Evolutionary conservation across 192 early-diverging fungal genomes (phyloP).

Genomic region (Thoreauomyces humboldtii): DNA sequence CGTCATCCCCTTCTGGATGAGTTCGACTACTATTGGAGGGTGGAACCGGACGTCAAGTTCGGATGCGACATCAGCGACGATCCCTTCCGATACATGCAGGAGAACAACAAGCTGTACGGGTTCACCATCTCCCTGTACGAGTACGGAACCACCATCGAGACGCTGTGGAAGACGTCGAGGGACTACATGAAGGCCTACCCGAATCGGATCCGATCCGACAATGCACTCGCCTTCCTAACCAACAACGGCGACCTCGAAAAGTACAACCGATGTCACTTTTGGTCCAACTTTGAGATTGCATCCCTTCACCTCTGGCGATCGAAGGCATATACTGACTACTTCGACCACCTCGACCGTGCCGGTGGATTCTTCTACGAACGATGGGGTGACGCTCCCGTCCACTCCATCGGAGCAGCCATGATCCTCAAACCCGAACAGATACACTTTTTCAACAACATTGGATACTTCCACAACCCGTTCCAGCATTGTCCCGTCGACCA

Average conservation of each 20-base stretch:
- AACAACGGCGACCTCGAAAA: constrained; percentile 41
- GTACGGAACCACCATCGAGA: constrained; percentile 62
- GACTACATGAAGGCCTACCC: constrained; percentile 17
- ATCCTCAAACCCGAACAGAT: constrained; percentile 59
- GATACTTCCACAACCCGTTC: constrained; percentile 65
- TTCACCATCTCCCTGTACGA: constrained; percentile 75
- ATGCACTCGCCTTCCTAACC: constrained; percentile 4
- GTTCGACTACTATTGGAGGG: constrained; percentile 82
- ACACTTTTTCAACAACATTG: constrained; percentile 76
- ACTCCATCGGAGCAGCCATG: constrained; percentile 63
- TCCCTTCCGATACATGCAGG: constrained; percentile 73
- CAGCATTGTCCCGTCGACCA: constrained; percentile 68
- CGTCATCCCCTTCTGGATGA: constrained; percentile 63
- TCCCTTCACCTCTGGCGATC: constrained; percentile 68
- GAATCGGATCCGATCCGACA: constrained; percentile 8
- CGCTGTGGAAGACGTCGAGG: constrained; percentile 58
- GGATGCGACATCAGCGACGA: constrained; percentile 79
- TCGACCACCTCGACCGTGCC: constrained; percentile 68
- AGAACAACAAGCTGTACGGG: constrained; percentile 72
- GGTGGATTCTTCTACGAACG: constrained; percentile 87
- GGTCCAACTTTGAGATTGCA: constrained; percentile 90
- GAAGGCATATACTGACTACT: constrained; percentile 63
- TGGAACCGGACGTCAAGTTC: constrained; percentile 79
- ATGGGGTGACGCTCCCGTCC: constrained; percentile 78
- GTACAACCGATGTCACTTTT: constrained; percentile 73